A percentile compares a stretch with the other conserved stretches of the same genome.
Evolutionary conservation across 441 rosid genomes (phyloP).

Genomic region (Aquilaria agallochum): DNA sequence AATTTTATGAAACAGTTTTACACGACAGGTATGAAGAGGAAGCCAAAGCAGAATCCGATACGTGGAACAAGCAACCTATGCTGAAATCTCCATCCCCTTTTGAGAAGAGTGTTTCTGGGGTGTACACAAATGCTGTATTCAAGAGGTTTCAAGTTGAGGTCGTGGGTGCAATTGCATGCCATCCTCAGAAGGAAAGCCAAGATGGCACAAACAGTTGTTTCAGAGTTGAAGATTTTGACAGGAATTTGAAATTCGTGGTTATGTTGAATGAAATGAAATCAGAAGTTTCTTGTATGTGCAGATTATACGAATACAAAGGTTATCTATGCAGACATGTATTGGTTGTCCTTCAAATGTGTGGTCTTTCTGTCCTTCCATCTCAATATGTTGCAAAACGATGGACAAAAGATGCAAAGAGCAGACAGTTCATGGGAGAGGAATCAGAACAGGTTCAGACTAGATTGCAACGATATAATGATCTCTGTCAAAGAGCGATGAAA

Average conservation of each 20-base stretch:
- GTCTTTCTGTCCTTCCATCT: constrained; percentile 9
- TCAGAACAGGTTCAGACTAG: constrained; percentile 17
- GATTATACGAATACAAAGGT: constrained; percentile 16
- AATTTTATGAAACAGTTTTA: constrained; percentile 12
- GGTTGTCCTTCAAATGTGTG: constrained; percentile 17
- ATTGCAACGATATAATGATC: constrained; percentile 14
- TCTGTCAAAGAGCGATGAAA: constrained; percentile 11
- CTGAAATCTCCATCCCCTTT: constrained; percentile 19
- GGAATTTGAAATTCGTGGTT: constrained; percentile 16
- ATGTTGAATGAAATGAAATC: constrained; percentile 11
- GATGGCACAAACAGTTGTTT: constrained; percentile 9
- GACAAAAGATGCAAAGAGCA: constrained; percentile 16
- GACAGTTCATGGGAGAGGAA: constrained; percentile 12
- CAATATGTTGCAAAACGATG: constrained; percentile 16
- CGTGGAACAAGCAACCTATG: constrained; percentile 15
- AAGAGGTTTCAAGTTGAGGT: constrained; percentile 16
- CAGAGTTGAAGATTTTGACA: constrained; percentile 14
- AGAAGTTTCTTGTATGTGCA: constrained; percentile 16
- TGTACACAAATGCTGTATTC: constrained; percentile 13
- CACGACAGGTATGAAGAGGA: constrained; percentile 18
- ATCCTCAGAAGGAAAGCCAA: constrained; percentile 12
- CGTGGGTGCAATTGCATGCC: constrained; percentile 16
- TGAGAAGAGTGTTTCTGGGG: constrained; percentile 17
- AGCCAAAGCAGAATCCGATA: constrained; percentile 15
- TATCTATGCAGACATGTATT: constrained; percentile 15